phyloP scores from a whole-genome alignment of 2,329 filamentous ascomycete genomes.

The Colletotrichum nymphaeae region DNA sequence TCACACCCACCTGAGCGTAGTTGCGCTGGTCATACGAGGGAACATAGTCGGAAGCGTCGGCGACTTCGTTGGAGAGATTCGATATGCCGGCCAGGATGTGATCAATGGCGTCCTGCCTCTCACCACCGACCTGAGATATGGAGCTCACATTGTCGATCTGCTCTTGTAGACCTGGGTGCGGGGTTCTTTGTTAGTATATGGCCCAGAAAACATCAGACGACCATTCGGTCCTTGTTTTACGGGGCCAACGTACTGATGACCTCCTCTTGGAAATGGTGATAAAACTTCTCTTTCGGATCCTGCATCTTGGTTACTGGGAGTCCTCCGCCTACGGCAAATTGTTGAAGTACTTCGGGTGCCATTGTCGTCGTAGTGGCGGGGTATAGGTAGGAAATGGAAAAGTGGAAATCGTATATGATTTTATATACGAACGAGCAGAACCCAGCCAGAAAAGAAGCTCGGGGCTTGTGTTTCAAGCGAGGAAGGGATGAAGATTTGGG shows the following conservation, averaged over 20 bases:
- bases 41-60: constrained; percentile 83
- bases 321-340: constrained; percentile 24
- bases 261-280: constrained; percentile 83
- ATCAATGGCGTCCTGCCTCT: constrained; percentile 84
- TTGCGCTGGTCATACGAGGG: constrained; percentile 91
- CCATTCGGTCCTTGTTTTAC: not conserved
- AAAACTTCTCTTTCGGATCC: constrained; percentile 81
- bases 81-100: constrained; percentile 84
- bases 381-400: not conserved
- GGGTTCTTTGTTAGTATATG: not conserved
- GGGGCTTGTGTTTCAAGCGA: constrained; percentile 20
- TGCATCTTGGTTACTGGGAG: constrained; percentile 46
- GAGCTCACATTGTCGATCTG: constrained; percentile 47
- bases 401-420: not conserved
- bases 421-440: not conserved
- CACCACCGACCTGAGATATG: constrained; percentile 71
- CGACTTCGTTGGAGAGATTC: constrained; percentile 83
- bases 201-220: not conserved
- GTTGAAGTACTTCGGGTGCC: constrained; percentile 37
- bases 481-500: not conserved
- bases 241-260: constrained; percentile 68
- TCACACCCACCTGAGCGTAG: constrained; percentile 76
- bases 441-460: constrained; percentile 4
- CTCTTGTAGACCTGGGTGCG: constrained; percentile 70
- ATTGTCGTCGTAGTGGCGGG: constrained; percentile 12